A percentile compares a stretch with the other conserved stretches of the same genome.
Conservation (phyloP, 2,329 filamentous ascomycete species). For the Phyllosticta citriasiana region DNA sequence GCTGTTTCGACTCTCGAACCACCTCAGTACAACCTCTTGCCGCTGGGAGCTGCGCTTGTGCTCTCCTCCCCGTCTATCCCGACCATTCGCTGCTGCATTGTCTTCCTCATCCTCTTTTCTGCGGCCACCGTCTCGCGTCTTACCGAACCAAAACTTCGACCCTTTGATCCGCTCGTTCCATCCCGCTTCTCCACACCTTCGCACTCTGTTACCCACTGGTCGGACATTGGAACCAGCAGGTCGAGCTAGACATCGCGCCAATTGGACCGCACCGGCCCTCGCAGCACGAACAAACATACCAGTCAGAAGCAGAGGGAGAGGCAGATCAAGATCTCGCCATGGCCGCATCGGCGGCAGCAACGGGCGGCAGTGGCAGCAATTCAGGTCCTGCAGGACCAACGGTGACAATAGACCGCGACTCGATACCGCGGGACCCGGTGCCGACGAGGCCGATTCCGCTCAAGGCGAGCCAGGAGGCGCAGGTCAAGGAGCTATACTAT, state of each 20-base stretch:
- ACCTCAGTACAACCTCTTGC: background rate
- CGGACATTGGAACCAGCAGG: too few relatives aligned
- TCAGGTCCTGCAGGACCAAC: background rate
- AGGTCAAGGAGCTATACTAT: slow-evolving; percentile 73
- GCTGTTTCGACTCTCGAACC: background rate
- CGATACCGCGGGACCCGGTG: slow-evolving; percentile 8
- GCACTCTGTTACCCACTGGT: too few relatives aligned
- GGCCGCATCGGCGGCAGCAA: background rate
- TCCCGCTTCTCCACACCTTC: too few relatives aligned
- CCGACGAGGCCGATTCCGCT: slow-evolving; percentile 69
- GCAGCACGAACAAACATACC: too few relatives aligned
- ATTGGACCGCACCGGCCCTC: too few relatives aligned
- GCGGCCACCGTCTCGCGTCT: too few relatives aligned
- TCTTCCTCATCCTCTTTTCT: too few relatives aligned
- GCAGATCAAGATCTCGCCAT: background rate
- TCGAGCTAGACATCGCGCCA: too few relatives aligned
- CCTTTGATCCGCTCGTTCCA: too few relatives aligned
- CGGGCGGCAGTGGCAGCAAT: background rate
- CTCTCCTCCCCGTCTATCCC: background rate
- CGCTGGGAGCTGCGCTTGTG: background rate
- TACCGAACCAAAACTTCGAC: too few relatives aligned
- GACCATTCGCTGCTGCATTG: background rate
- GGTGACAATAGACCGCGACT: background rate
- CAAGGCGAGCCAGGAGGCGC: slow-evolving; percentile 68
- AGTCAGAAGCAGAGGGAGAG: too few relatives aligned